Percentiles rank a stretch among this genome's conserved stretches.
phyloP scores from a whole-genome alignment of 305 asterid genomes.

The Fraxinus floribunda region DNA sequence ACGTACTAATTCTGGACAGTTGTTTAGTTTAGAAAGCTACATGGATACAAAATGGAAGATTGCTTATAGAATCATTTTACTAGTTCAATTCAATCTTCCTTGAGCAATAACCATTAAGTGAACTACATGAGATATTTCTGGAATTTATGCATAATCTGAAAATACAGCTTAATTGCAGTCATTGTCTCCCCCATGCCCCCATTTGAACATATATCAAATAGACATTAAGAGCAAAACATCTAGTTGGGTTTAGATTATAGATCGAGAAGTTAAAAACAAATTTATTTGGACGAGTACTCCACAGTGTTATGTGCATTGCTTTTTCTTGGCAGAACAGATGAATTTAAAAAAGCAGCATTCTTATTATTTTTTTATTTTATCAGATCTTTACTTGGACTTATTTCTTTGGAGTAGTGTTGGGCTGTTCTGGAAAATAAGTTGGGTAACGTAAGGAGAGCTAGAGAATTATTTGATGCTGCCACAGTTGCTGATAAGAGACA shows the following conservation, averaged over 20 bases:
- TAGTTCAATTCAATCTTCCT: background rate
- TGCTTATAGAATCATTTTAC: background rate
- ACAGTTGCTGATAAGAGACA: constrained; percentile 94
- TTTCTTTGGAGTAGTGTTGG: constrained; percentile 70
- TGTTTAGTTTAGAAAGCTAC: background rate
- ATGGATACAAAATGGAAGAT: background rate
- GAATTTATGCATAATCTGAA: background rate
- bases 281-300: background rate
- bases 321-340: background rate
- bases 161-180: background rate
- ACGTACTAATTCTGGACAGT: background rate
- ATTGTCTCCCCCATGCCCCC: background rate
- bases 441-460: constrained; percentile 77
- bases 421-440: constrained; percentile 85
- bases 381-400: constrained; percentile 25
- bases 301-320: background rate
- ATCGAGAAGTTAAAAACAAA: background rate
- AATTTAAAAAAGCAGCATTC: background rate
- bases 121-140: background rate
- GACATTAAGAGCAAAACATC: background rate
- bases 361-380: constrained; percentile 9
- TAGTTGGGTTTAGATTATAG: background rate
- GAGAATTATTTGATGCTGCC: constrained; percentile 88
- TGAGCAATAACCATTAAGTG: background rate
- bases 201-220: background rate